Evolutionary conservation across 306 rosid species (phyloP), one percentile per base, ranked within the genome.

Genomic region (Dalbergia oliveri): DNA sequence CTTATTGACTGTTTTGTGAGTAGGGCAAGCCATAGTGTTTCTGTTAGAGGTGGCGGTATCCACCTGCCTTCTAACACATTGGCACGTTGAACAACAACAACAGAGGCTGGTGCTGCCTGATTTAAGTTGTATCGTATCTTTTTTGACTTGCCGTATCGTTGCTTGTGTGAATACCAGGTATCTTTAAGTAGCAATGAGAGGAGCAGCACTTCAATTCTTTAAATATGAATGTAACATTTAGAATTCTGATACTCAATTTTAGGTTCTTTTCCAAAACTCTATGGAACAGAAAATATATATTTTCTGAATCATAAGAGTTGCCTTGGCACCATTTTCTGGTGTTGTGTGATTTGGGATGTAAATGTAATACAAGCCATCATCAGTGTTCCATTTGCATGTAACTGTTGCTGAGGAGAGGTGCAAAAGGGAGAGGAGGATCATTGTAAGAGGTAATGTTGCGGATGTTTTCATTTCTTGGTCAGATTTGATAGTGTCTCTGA

Each of bases 271-370:
- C 60, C 60, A n/a, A 19, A 54, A 54, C 6, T 54, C 60, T 5
- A 16, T 15, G 5, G 60, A 79, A 83, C 86, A 84, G 77, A 31
- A 54, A 26, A 51, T 51, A 26, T 26, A 51, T 51, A 13, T 50
- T n/a, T 6, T 14, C 19, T 54, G 63, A 82, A 76, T 77, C 72
- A 75, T 82, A 51, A n/a, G 69, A 84, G 86, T 81, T 58, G 58
- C 58, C 58, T n/a, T 15, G 57, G 19, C 57, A 51, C 57, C 58
- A 15, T 60, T 66, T 75, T 21, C 66, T 39, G 79, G 78, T 43
- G 10, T 26, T 81, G 71, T 86, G 56, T 67, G 81, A 83, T 75
- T 77, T 37, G 67, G 74, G 72, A 44, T 70, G 83, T 43, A 9
- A 73, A 26, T 2, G 31, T 26, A 26, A 26, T 43, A 18, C 43